Evolutionary conservation across 176 grass and related monocot genomes (phyloP), one percentile per base, ranked within the genome.

Genomic region (Aegilops tauschii): DNA sequence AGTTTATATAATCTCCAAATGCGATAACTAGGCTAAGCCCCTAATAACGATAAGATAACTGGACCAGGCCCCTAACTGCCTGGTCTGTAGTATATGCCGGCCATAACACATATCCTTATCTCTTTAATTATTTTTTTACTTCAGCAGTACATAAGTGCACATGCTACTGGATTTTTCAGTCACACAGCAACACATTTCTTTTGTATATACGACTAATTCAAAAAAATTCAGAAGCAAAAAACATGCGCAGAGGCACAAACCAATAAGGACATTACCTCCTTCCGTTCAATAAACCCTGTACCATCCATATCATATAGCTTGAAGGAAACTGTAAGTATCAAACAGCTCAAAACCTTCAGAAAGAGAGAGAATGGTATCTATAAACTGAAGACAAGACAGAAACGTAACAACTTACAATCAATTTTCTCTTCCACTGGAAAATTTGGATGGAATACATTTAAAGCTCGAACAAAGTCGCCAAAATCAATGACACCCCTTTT

Each of bases 361-460:
- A 81, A 90, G 27, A 27, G 58, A 36, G 49, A 47, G 56, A 13
- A 71, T 76, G 87, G 50, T 37, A 35, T 40, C 18, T 23, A 84
- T 11, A 39, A 70, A 81, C 52, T 13, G 9, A 69, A 31, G 76
- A 66, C 67, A 10, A 69, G 37, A 63, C 13, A 72, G 50, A 89
- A 44, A 17, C 28, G 63, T 36, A 81, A 86, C 12, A 54, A 90
- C 92, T 79, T 94, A 99, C 97, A 99, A 50, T 99, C 90, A 86
- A 99, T 92, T 91, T 99, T 99, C 44, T 99, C 94, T 91, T 96
- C 97, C 80, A 94, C 86, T 10, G 94, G 78, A 71, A 93, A 90
- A 69, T 90, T 99, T 71, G 97, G 97, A 87, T 99, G 97, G 82
- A 99, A 99, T 73, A 99, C 94, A 91, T 91, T 96, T 62, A 99